phyloP scores from a whole-genome alignment of 768 basidiomycete species.

The Pleurotus platypus region DNA sequence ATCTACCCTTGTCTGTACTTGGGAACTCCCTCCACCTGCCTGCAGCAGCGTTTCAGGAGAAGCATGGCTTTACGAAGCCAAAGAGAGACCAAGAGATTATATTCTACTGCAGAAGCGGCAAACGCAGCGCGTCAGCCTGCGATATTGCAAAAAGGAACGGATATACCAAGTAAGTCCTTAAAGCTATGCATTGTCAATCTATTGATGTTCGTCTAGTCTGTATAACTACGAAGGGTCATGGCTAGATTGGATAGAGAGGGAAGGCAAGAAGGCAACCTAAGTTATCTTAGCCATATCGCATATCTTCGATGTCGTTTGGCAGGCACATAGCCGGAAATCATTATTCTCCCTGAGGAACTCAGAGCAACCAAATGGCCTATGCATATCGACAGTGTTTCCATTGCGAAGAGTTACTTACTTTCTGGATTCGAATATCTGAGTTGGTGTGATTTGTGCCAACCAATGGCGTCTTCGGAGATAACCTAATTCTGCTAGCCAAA shows the following conservation, averaged over 20 bases:
- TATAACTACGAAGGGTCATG: slow-evolving; percentile 86
- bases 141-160: slow-evolving; percentile 82
- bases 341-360: no score
- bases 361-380: no score
- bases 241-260: slow-evolving; percentile 76
- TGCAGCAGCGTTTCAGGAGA: slow-evolving; percentile 52
- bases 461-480: neutral
- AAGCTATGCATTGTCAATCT: slow-evolving; percentile 1
- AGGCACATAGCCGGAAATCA: no score
- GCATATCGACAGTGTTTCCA: no score
- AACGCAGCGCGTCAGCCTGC: slow-evolving; percentile 75
- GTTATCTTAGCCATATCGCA: neutral
- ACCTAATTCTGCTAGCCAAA: neutral
- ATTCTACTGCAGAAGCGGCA: slow-evolving; percentile 90
- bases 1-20: slow-evolving; percentile 81
- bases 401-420: no score
- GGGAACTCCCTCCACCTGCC: slow-evolving; percentile 58
- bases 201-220: slow-evolving; percentile 31
- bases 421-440: no score
- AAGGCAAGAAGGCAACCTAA: slow-evolving; percentile 25
- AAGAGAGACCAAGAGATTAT: slow-evolving; percentile 67
- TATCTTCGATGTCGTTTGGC: no score
- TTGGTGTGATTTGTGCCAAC: neutral
- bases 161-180: slow-evolving; percentile 62
- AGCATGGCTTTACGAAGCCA: slow-evolving; percentile 76